Evolutionary conservation across 2,329 filamentous ascomycete genomes (phyloP).

Genomic region (Mollisia scopiformis): DNA sequence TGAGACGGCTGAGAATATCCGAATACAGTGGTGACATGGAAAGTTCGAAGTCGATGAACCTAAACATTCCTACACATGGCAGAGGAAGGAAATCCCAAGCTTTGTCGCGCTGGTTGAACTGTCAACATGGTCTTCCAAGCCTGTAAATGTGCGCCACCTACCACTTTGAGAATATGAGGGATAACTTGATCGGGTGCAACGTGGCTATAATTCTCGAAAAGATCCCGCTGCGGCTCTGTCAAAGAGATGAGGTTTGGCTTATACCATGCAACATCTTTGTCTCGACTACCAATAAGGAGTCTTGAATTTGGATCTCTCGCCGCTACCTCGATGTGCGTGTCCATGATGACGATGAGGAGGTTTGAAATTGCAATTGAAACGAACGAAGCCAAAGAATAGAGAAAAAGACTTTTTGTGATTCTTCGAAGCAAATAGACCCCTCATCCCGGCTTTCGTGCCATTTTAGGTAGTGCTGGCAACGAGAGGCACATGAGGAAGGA

Average conservation of each 20-base stretch:
- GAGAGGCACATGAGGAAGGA: neutral
- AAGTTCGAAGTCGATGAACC: slow-evolving; percentile 21
- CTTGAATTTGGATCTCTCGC: neutral
- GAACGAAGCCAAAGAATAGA: neutral
- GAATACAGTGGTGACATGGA: slow-evolving; percentile 12
- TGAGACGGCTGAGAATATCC: slow-evolving; percentile 19
- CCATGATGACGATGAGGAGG: neutral
- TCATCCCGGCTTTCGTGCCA: neutral
- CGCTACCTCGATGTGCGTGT: neutral
- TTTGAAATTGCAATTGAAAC: no score
- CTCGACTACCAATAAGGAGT: neutral
- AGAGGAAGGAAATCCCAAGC: slow-evolving; percentile 19
- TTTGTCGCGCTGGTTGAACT: slow-evolving; percentile 17
- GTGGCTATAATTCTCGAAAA: neutral
- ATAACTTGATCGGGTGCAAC: neutral
- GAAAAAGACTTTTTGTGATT: no score
- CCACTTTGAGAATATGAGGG: neutral
- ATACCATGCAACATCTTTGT: neutral
- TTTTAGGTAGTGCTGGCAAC: neutral
- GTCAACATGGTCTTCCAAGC: neutral
- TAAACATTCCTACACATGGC: slow-evolving; percentile 23
- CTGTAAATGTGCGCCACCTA: neutral
- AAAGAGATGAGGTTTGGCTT: neutral
- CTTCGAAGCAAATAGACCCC: no score
- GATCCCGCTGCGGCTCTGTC: neutral